Base-by-base conservation (phyloP, 202 grass and related monocot genomes). In the Musa balbisiana region DNA sequence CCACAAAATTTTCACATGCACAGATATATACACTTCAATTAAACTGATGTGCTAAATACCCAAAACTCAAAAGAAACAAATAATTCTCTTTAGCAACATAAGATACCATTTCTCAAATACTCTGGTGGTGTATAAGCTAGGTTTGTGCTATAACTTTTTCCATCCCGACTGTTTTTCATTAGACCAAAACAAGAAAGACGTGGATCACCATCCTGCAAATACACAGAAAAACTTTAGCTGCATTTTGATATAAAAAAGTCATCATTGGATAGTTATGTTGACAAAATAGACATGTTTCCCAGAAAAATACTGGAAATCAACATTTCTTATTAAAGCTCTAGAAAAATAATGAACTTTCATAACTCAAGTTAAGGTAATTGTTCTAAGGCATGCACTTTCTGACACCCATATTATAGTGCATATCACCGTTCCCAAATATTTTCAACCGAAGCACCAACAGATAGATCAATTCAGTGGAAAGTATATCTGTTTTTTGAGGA, bases 101-200 rank as follows among this genome's bases (percentile, higher is more conserved):
- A 15, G 75, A 29, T 97, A 97, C 93, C 93, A 82, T 91, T 97
- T 91, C 90, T 88, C 65, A 97, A 82, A 87, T 97, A 97, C 69
- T 97, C 93, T 8, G 90, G 93, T 71, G 93, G 93, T 54, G 93
- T 97, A 52, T 97, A 97, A 51, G 93, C 93, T 64, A 97, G 88
- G 77, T 97, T 97, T 77, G 93, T 97, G 81, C 93, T 97, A 76
- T 97, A 97, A 63, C 93, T 97, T 88, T 93, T 97, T 49, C 93
- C 93, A 19, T 97, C 93, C 71, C 93, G 89, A 71, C 93, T 97
- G 65, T 97, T 97, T 81, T 97, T 97, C 90, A 93, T 97, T 21
- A 97, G 77, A 56, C 93, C 93, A 75, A 97, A 97, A 83, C 90
- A 91, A 55, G 93, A 97, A 84, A 97, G 88, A 9, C 90, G 80